phyloP scores from a whole-genome alignment of 345 rosid genomes.

The Bretschneidera sinensis region DNA sequence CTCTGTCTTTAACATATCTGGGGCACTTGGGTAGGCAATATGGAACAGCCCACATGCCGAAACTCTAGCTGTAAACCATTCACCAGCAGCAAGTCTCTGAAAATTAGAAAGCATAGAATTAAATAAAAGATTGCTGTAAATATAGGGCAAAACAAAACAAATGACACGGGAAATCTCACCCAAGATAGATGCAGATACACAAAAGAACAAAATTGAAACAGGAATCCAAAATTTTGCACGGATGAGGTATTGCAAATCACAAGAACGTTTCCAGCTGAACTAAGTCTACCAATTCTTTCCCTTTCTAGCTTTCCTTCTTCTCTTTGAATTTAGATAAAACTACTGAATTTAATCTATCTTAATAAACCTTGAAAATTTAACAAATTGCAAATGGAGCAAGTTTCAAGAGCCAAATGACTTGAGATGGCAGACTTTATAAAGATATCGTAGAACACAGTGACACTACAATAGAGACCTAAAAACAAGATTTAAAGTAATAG shows the following conservation, averaged over 20 bases:
- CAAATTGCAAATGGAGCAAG: background rate
- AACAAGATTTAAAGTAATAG: background rate
- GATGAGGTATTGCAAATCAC: too few relatives aligned
- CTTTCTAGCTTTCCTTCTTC: too few relatives aligned
- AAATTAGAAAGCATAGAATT: conserved; percentile 2
- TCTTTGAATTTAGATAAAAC: background rate
- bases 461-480: background rate
- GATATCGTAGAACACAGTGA: background rate
- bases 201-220: too few relatives aligned
- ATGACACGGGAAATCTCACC: background rate
- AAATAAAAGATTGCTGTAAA: background rate
- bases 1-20: conserved; percentile 67
- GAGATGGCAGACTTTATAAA: background rate
- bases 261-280: background rate
- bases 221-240: too few relatives aligned
- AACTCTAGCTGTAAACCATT: conserved; percentile 96
- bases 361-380: background rate
- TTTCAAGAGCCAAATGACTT: background rate
- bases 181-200: background rate
- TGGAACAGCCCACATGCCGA: conserved; percentile 91
- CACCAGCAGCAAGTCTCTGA: conserved; percentile 93
- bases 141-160: background rate
- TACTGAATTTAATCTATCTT: background rate
- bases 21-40: conserved; percentile 86
- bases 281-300: background rate